Evolutionary conservation across 2,329 filamentous ascomycete genomes (phyloP), one percentile per base, ranked within the genome.

Genomic region (Dissoconium aciculare): DNA sequence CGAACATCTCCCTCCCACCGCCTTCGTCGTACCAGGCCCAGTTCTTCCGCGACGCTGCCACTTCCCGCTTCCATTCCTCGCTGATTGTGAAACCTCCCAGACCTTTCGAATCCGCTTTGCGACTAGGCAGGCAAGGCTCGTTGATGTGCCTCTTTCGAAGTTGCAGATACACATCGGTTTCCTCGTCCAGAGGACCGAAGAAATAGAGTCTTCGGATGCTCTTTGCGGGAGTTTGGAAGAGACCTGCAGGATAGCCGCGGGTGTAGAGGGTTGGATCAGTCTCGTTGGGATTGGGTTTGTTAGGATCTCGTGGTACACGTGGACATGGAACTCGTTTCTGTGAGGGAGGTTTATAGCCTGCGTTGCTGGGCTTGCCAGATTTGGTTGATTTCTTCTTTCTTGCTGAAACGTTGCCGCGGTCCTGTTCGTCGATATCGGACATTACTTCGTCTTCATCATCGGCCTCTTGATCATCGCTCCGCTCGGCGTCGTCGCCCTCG

Each of bases 11-110:
- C 25, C 55, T 55, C 15, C 61, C 56, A 13, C 53, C 52, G 14
- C 50, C 38, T 6, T 56, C 45, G 30, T 59, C 55, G 42, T 69
- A 73, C 70, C 69, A 74, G 27, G 60, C 54, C 61, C 64, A 68
- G 11, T 58, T 57, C 5, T 46, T 40, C 1, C 54, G 58, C n/a
- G 54, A 50, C 40, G 72, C 67, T 23, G 47, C 33, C 54, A 30
- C 56, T 46, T 23, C 60, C 37, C 15, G 56, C 51, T 23, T 56
- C 56, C 12, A 55, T 50, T 59, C 65, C 42, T 60, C 60, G 9
- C 57, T 61, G 38, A 51, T 33, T 40, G 57, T 43, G 50, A 66
- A 35, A 36, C 55, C 49, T 45, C 62, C 46, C 42, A 43, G 31
- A 37, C 40, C 51, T 43, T 37, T 31, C 17, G 38, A 33, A 40